Percentiles rank a stretch among this genome's conserved stretches.
Evolutionary conservation across 1,139 yeast species (phyloP).

Genomic region (Kodamaea sp.): DNA sequence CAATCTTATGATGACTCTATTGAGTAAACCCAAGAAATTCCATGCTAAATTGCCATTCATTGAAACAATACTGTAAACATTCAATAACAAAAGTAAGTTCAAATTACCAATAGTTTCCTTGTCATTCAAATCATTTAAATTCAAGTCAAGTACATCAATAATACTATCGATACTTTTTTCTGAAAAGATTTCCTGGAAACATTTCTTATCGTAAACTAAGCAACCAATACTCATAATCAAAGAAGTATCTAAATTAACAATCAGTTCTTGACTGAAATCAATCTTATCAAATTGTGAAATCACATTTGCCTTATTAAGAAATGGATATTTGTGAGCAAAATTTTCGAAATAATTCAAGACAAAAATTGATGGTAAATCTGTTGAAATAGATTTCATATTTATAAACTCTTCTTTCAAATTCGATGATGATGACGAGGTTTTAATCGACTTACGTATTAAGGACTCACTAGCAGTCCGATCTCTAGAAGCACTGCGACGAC

Average conservation of each 20-base stretch:
- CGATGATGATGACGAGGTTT: conserved; percentile 7
- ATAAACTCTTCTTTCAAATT: conserved; percentile 36
- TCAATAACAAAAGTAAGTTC: conserved; percentile 28
- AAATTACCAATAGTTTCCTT: conserved; percentile 22
- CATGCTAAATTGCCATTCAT: conserved; percentile 30
- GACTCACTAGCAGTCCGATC: conserved; percentile 8
- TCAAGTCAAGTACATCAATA: conserved; percentile 33
- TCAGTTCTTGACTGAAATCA: conserved; percentile 34
- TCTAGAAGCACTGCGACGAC: background rate
- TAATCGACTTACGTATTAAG: conserved; percentile 7
- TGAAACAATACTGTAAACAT: conserved; percentile 29
- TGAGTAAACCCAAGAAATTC: conserved; percentile 35
- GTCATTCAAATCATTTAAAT: conserved; percentile 19
- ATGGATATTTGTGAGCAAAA: conserved; percentile 36
- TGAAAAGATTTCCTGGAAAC: conserved; percentile 29
- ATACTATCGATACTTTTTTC: conserved; percentile 32
- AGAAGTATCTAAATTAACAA: conserved; percentile 37
- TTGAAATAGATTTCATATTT: conserved; percentile 30
- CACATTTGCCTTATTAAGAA: conserved; percentile 25
- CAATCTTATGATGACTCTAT: conserved; percentile 26
- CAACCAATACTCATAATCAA: conserved; percentile 41
- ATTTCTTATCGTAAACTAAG: conserved; percentile 28
- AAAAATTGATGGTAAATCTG: conserved; percentile 29
- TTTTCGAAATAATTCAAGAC: conserved; percentile 36
- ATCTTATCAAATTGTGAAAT: conserved; percentile 21